These are phyloP conservation scores for Auricularia cornea DNA, from an alignment of 768 basidiomycete genomes.

Conservation along the genomic window DNA sequence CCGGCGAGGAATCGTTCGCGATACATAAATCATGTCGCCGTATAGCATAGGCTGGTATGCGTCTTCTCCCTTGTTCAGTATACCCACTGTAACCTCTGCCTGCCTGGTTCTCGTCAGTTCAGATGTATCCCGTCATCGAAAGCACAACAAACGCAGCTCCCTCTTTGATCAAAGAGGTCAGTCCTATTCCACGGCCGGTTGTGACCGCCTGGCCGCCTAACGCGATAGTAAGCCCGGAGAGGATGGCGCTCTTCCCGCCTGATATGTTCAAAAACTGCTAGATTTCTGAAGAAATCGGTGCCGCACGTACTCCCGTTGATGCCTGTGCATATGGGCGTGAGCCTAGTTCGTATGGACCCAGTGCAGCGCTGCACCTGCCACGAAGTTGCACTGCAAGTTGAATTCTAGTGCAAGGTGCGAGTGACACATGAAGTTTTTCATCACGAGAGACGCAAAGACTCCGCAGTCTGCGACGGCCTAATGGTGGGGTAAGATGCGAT, in stretches of 20 bases:
- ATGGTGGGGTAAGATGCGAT: background rate
- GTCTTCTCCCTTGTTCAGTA: too few relatives aligned
- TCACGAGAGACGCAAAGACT: conserved; percentile 76
- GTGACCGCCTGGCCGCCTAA: conserved; percentile 85
- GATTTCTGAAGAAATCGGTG: background rate
- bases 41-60: conserved; percentile 82
- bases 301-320: conserved; percentile 79
- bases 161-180: conserved; percentile 80
- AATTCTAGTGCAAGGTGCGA: conserved; percentile 73
- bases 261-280: too few relatives aligned
- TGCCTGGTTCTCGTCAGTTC: conserved; percentile 45
- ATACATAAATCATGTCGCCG: conserved; percentile 76
- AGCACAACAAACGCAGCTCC: conserved; percentile 57
- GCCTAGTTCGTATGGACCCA: background rate
- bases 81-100: conserved; percentile 81
- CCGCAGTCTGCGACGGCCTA: conserved; percentile 81
- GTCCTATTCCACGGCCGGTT: conserved; percentile 79
- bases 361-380: conserved; percentile 63
- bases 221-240: conserved; percentile 88
- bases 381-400: conserved; percentile 92
- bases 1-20: conserved; percentile 72
- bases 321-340: conserved; percentile 40
- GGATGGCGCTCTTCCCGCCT: conserved; percentile 94
- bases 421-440: conserved; percentile 97
- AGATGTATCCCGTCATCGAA: background rate